A percentile compares a stretch with the other conserved stretches of the same genome.
Conservation (phyloP, 257 asterid genomes). For the Dorcoceras hygrometricum region DNA sequence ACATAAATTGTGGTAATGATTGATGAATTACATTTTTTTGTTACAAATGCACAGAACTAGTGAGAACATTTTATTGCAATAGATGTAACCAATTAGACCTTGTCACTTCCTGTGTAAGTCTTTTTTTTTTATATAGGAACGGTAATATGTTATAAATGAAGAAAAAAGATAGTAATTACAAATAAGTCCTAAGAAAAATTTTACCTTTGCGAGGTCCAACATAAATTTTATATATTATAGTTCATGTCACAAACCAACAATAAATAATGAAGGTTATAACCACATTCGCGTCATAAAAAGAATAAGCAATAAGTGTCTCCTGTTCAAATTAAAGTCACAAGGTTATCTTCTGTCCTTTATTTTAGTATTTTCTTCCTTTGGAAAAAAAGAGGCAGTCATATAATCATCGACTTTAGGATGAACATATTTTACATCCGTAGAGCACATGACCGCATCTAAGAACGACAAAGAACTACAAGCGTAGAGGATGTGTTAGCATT, state of each 20-base stretch:
- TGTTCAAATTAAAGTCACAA: not conserved
- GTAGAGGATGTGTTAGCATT: not conserved
- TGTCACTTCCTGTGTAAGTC: not conserved
- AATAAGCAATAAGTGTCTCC: not conserved
- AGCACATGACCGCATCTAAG: conserved; percentile 2
- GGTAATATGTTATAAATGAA: too few species aligned
- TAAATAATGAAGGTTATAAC: not conserved
- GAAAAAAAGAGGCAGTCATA: not conserved
- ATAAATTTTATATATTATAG: not conserved
- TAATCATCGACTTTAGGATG: conserved; percentile 2
- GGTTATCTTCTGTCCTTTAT: not conserved
- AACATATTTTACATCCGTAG: conserved; percentile 3
- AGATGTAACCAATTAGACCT: not conserved
- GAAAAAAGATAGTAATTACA: too few species aligned
- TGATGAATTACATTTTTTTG: not conserved
- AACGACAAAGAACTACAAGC: not conserved
- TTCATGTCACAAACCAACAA: not conserved
- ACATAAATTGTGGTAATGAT: not conserved
- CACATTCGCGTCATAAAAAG: conserved; percentile 7
- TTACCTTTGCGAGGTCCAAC: not conserved
- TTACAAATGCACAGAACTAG: not conserved
- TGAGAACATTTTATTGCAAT: not conserved
- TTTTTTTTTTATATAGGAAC: too few species aligned
- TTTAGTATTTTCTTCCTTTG: not conserved
- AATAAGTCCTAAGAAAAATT: not conserved